phyloP scores from a whole-genome alignment of 2,329 filamentous ascomycete species.

The Fusarium setosum region DNA sequence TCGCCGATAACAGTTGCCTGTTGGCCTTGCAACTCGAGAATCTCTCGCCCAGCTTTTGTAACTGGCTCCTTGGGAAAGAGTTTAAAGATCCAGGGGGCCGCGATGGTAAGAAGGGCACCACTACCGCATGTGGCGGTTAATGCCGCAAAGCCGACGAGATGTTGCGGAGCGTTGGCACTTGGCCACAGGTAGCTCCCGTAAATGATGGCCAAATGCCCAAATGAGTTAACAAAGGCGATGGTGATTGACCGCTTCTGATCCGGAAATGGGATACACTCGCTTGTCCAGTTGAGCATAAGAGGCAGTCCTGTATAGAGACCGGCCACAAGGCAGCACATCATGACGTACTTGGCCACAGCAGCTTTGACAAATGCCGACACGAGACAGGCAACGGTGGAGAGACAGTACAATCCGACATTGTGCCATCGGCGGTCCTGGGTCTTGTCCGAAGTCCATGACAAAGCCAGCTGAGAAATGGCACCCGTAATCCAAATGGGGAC shows the following conservation, averaged over 20 bases:
- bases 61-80: neutral
- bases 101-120: neutral
- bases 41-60: neutral
- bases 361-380: neutral
- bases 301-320: conserved; percentile 14
- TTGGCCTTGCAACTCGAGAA: neutral
- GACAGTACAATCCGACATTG: neutral
- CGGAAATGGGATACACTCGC: neutral
- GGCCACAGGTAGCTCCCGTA: conserved; percentile 20
- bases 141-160: conserved; percentile 41
- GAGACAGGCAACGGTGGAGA: conserved; percentile 1
- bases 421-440: conserved; percentile 12
- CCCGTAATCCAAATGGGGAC: conserved; percentile 14
- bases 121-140: neutral
- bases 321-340: conserved; percentile 21
- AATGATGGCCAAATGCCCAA: conserved; percentile 18
- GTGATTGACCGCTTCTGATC: conserved; percentile 17
- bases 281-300: conserved; percentile 22
- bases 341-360: conserved; percentile 9
- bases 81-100: neutral
- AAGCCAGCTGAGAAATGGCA: neutral
- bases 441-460: conserved; percentile 18
- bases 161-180: conserved; percentile 45
- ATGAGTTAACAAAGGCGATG: conserved; percentile 13
- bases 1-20: neutral